Evolutionary conservation across 148 eudicot genomes (phyloP).

Genomic region (Chenopodium suecicum): DNA sequence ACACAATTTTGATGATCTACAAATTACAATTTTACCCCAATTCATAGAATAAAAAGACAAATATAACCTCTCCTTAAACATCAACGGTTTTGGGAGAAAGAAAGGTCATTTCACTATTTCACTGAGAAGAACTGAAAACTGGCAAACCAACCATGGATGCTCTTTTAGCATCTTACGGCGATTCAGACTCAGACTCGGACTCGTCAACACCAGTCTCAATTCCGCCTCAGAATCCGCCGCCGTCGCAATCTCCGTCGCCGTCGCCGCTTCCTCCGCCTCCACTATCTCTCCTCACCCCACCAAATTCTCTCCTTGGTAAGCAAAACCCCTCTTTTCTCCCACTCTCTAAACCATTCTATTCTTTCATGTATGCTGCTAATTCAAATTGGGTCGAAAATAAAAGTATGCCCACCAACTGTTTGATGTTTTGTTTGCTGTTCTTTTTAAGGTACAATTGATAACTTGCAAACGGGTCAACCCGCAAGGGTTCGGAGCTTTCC

Average conservation of each 20-base stretch:
- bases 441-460: constrained; percentile 44
- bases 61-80: too few relatives aligned
- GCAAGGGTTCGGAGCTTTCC: constrained; percentile 78
- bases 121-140: too few relatives aligned
- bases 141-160: constrained; percentile 56
- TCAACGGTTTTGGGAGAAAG: too few relatives aligned
- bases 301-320: constrained; percentile 50
- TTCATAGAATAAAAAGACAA: too few relatives aligned
- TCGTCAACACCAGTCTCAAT: constrained; percentile 21
- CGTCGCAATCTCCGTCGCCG: constrained; percentile 9
- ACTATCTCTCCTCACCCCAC: constrained; percentile 63
- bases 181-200: constrained; percentile 40
- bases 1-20: too few relatives aligned
- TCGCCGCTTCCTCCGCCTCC: constrained; percentile 78
- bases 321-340: neutral
- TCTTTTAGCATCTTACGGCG: constrained; percentile 70
- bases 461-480: constrained; percentile 36
- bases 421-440: constrained; percentile 25
- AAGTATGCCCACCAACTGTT: constrained; percentile 26
- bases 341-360: neutral
- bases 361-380: neutral
- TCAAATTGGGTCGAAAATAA: neutral
- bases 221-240: constrained; percentile 12
- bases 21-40: too few relatives aligned
- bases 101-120: too few relatives aligned